Evolutionary conservation across 169 alveolate genomes (phyloP), one percentile per base, ranked within the genome.

Genomic region (Plasmodium vinckei): DNA sequence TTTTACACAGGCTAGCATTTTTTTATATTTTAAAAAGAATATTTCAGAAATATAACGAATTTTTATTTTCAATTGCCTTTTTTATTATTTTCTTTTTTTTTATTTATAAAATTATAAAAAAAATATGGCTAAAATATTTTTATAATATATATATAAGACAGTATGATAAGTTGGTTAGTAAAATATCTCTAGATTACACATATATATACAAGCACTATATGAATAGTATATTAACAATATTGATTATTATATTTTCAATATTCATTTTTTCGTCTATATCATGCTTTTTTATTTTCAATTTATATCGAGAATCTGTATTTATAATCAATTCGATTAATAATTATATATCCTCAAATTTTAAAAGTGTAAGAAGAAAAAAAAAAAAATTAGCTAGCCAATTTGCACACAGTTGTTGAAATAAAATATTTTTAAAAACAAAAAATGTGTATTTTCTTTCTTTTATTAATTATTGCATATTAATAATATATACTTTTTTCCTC

Each of bases 241-340:
- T 89, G 25, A 89, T 86, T 25, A 73, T 91, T 1, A 61, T 91
- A 7, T 65, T 91, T 19, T 39, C 91, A 60, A 57, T 87, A 15
- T 87, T 91, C 25, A 91, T 87, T 15, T 59, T 86, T 25, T 51
- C 92, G 6, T 73, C 92, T 27, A 67, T 87, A 15, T 67, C 88
- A 1, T 56, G 72, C 44, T 61, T 73, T 56, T 73, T 73, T 59
- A 25, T 91, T 47, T 46, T 91, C 21, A 79, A 79, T 79, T 49
- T 79, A 15, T 79, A 79, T 64, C 82, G 89, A 13, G 89, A 79
- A 33, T 79, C 89, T 2, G 82, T 79, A 13, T 79, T 51, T 59
- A 79, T 79, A 33, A 79, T 79, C 6, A 65, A 79, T 39, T 64
- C 89, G 10, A 2, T 79, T 5, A 79, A 79, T 47, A 70, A 25